These are phyloP conservation scores for Xylariomycetidae sp. DNA, from an alignment of 2,329 filamentous ascomycete genomes.

Conservation along the genomic window DNA sequence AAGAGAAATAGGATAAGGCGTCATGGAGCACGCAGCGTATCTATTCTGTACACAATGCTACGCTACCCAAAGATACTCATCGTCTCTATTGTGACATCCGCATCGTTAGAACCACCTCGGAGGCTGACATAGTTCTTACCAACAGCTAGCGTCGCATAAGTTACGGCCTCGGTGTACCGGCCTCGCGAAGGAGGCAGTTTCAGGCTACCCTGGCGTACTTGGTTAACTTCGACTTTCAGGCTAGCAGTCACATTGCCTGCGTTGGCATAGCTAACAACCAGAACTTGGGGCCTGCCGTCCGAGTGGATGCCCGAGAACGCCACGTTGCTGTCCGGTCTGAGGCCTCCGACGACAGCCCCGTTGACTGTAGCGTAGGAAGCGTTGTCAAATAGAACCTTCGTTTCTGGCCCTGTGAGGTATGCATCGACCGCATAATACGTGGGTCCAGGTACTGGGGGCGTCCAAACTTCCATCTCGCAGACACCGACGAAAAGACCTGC, in stretches of 20 bases:
- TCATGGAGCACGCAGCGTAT: too few species aligned
- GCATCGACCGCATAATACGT: slow-evolving; percentile 23
- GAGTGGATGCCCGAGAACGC: slow-evolving; percentile 23
- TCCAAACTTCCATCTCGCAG: slow-evolving; percentile 29
- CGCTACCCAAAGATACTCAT: too few species aligned
- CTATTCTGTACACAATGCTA: too few species aligned
- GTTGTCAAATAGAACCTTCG: slow-evolving; percentile 18
- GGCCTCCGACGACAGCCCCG: slow-evolving; percentile 20
- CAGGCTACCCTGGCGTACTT: slow-evolving; percentile 11
- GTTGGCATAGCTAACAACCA: slow-evolving; percentile 20
- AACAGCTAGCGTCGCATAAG: slow-evolving; percentile 12
- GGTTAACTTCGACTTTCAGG: slow-evolving; percentile 21
- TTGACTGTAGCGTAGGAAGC: slow-evolving; percentile 15
- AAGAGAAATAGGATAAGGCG: too few species aligned
- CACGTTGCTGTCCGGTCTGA: slow-evolving; percentile 19
- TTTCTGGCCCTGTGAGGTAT: slow-evolving; percentile 19
- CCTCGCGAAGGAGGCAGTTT: slow-evolving; percentile 12
- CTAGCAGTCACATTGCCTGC: slow-evolving; percentile 9
- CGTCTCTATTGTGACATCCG: slow-evolving; percentile 17
- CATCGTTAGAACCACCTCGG: slow-evolving; percentile 14
- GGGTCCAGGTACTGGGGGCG: slow-evolving; percentile 14
- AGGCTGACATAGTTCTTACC: slow-evolving; percentile 25
- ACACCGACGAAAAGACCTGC: slow-evolving; percentile 21
- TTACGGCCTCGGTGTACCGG: slow-evolving; percentile 10
- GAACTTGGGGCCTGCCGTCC: slow-evolving; percentile 6